These are phyloP conservation scores for Rhynchosporium agropyri DNA, from an alignment of 2,329 filamentous ascomycete species.

Conservation along the genomic window DNA sequence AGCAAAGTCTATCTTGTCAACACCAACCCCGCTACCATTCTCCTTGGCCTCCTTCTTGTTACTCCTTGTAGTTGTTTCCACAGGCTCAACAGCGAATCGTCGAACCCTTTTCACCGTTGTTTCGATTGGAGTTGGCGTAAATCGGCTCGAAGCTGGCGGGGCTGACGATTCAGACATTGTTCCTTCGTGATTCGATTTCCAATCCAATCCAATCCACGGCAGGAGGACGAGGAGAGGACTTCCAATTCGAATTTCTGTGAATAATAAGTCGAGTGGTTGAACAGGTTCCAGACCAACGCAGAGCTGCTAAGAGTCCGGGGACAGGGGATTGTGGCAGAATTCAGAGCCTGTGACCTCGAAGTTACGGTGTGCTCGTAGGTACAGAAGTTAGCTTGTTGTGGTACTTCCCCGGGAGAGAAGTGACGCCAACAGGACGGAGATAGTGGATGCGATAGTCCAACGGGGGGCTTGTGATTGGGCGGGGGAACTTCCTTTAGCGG, in stretches of 20 bases:
- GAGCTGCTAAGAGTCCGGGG: conserved; percentile 8
- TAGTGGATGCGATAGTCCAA: conserved; percentile 6
- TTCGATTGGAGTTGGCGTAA: conserved; percentile 43
- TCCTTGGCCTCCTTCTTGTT: conserved; percentile 41
- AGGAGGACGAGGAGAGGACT: conserved; percentile 16
- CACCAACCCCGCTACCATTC: conserved; percentile 34
- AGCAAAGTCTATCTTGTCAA: conserved; percentile 33
- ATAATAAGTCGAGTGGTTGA: conserved; percentile 11
- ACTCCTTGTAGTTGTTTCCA: conserved; percentile 48
- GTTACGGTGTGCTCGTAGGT: conserved; percentile 20
- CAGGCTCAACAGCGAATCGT: conserved; percentile 47
- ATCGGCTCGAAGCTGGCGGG: conserved; percentile 38
- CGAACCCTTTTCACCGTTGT: conserved; percentile 43
- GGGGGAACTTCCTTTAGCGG: not conserved
- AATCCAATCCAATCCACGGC: not conserved
- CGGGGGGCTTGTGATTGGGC: conserved; percentile 14
- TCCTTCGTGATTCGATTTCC: conserved; percentile 15
- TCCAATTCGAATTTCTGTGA: conserved; percentile 16
- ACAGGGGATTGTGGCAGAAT: not conserved
- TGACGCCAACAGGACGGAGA: conserved; percentile 13
- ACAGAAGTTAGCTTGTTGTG: not conserved
- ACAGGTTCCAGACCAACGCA: conserved; percentile 14
- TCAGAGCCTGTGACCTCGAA: conserved; percentile 21
- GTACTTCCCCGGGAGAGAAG: not conserved
- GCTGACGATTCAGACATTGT: conserved; percentile 38